Evolutionary conservation across 148 eudicot species (phyloP), one percentile per base, ranked within the genome.

Genomic region (Pouteria glomerata): DNA sequence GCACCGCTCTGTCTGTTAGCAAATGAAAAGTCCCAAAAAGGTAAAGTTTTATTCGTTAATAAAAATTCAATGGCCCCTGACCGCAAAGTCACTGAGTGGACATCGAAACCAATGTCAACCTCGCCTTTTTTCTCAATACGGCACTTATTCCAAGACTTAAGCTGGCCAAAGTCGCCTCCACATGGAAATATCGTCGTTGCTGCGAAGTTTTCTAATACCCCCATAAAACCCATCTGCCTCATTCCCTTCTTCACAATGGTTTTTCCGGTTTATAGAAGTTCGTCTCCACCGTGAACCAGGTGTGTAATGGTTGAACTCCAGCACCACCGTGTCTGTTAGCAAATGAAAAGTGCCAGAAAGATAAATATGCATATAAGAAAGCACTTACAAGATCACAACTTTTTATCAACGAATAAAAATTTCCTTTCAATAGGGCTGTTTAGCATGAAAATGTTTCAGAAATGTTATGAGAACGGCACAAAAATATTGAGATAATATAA

Each of bases 161-260:
- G 85, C 68, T 8, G 97, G 99, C 97, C 99, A 89, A 30, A 95
- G 77, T 56, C 60, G 81, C 74, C 79, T 90, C 99, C 99, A 95
- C 30, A 71, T 78, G 13, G 84, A 77, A 45, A 91, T 88, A 77
- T 89, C 97, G n/a, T 87, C 78, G 0, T 71, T 29, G 27, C 57
- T 64, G 67, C 78, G 15, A 23, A 95, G 86, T 77, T 86, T 95
- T 71, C 93, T 76, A 37, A 95, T 85, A 53, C 99, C 97, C 6
- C 93, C 99, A 52, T 91, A 95, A 74, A 91, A 95, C 39, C 97
- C 99, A 51, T 91, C 99, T 0, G 76, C 85, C 73, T 90, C 99
- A 13, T 89, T 91, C 45, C 99, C 99, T 83, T 84, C 93, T 78
- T 91, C 97, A 16, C 90, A 77, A 27, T 95, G 99, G 74, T 84